Conservation (phyloP, 2,329 filamentous ascomycete genomes). For the Trichoderma pleuroti region DNA sequence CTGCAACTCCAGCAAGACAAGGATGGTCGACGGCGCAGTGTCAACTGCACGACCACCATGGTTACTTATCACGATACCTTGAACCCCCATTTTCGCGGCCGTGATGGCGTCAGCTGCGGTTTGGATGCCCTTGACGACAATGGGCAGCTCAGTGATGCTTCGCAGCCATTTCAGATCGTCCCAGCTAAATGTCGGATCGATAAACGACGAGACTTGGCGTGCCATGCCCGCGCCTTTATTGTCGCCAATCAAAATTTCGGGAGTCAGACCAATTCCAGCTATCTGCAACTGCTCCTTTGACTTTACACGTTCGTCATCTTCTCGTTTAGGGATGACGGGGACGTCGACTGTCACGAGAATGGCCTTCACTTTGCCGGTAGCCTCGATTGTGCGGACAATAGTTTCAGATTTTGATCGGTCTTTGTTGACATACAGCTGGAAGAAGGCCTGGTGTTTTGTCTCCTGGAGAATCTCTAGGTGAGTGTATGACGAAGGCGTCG, state of each 20-base stretch:
- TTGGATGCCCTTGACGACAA: slow-evolving; percentile 4
- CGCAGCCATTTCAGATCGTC: slow-evolving; percentile 12
- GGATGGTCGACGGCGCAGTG: slow-evolving; percentile 2
- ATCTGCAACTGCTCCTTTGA: not conserved
- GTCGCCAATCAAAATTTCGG: not conserved
- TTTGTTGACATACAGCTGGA: slow-evolving; percentile 9
- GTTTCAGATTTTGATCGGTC: slow-evolving; percentile 3
- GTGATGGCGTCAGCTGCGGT: not conserved
- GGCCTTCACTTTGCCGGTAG: slow-evolving; percentile 3
- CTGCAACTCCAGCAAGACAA: slow-evolving; percentile 6
- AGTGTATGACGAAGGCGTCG: slow-evolving; percentile 6
- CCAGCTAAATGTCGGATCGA: slow-evolving; percentile 8
- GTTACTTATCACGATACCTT: slow-evolving; percentile 13
- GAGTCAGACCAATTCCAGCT: not conserved
- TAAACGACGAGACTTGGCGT: slow-evolving; percentile 1
- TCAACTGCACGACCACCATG: slow-evolving; percentile 8
- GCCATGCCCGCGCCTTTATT: slow-evolving; percentile 6
- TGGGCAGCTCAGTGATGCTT: not conserved
- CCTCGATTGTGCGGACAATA: slow-evolving; percentile 4
- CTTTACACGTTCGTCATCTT: slow-evolving; percentile 12
- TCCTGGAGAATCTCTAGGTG: not conserved
- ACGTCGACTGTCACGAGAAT: slow-evolving; percentile 8
- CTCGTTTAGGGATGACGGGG: slow-evolving; percentile 2
- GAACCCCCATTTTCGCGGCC: slow-evolving; percentile 6
- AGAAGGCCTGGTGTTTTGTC: slow-evolving; percentile 5